Base-by-base conservation (phyloP, 495 filamentous ascomycete genomes). In the Cercophora newfieldiana region DNA sequence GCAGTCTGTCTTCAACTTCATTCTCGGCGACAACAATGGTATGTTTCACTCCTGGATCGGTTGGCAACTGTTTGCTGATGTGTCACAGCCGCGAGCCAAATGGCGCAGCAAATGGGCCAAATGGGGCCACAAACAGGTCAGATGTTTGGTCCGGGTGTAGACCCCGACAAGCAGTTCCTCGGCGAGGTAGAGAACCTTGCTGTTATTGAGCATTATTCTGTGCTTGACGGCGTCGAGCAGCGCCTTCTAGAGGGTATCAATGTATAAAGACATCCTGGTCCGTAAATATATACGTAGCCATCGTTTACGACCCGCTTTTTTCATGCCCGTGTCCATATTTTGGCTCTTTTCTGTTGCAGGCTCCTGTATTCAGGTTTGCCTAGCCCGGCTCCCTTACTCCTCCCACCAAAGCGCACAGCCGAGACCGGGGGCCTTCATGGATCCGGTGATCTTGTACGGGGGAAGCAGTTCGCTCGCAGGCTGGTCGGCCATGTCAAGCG, bases 1-100 rank as follows among this genome's bases (percentile, higher is more conserved):
- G 59, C 94, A 97, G 76, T 91, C 93, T 56, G 93, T 98, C n/a
- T 99, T 97, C 79, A 97, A 93, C 68, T 98, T 97, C 75, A 88
- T 99, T 54, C 85, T 99, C 22, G 95, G 95, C 14, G 94, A 90
- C 75, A 94, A 98, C 69, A 99, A 99, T 74, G 86, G 93, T 97
- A 81, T 77, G 88, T 78, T 30, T n/a, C 0, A 29, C 44, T 37
- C 10, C 8, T 14, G 8, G 48, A 5, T 29, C 12, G 18, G 1
- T 18, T 57, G 53, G 61, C 37, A 50, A 75, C 70, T 7, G 1
- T 33, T 37, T 24, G 29, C 50, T 63, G 50, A 47, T 21, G 48
- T 24, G 48, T 33, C n/a, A 10, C 69, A 96, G 94, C 95, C 69
- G 95, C 95, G 47, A 96, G 85, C 74, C 95, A 98, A 79, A 93